Conservation (phyloP, 768 basidiomycete species). For the Boletus rufocinnamomeus region DNA sequence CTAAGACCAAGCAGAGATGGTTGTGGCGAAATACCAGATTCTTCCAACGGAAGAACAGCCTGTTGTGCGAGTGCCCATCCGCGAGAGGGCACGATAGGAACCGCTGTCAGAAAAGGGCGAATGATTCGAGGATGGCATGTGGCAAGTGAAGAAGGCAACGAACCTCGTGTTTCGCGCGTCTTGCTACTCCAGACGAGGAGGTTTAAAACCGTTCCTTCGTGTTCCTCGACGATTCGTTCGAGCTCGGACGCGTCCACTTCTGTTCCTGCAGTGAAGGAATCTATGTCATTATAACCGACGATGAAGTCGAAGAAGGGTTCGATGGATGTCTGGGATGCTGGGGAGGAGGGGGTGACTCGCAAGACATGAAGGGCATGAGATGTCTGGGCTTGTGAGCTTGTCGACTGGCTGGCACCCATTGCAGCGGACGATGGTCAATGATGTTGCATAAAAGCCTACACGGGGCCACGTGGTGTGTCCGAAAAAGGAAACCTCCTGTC, state of each 20-base stretch:
- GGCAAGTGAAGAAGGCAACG: slow-evolving; percentile 13
- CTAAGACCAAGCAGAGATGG: slow-evolving; percentile 94
- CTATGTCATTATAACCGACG: slow-evolving; percentile 80
- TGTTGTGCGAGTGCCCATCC: slow-evolving; percentile 66
- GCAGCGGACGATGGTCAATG: neutral
- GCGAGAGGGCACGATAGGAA: slow-evolving; percentile 82
- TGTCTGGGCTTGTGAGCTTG: slow-evolving; percentile 38
- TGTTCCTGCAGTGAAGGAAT: slow-evolving; percentile 47
- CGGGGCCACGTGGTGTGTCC: slow-evolving; percentile 2
- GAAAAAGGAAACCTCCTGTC: slow-evolving; percentile 14
- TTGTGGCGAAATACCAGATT: slow-evolving; percentile 49
- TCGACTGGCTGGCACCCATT: slow-evolving; percentile 81
- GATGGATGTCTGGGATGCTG: slow-evolving; percentile 82
- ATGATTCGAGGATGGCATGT: neutral
- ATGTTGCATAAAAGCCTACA: neutral
- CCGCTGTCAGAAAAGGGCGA: slow-evolving; percentile 50
- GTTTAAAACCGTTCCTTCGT: slow-evolving; percentile 70
- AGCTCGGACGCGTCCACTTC: slow-evolving; percentile 69
- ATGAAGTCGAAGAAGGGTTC: slow-evolving; percentile 97
- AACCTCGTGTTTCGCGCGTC: slow-evolving; percentile 69
- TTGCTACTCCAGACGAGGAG: slow-evolving; percentile 87
- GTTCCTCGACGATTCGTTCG: slow-evolving; percentile 79
- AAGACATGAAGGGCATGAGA: slow-evolving; percentile 78
- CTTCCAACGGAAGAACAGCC: slow-evolving; percentile 39
- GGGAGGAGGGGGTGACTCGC: slow-evolving; percentile 85